These are phyloP conservation scores for Acephala macrosclerotiorum DNA, from an alignment of 2,329 filamentous ascomycete species.

Conservation along the genomic window DNA sequence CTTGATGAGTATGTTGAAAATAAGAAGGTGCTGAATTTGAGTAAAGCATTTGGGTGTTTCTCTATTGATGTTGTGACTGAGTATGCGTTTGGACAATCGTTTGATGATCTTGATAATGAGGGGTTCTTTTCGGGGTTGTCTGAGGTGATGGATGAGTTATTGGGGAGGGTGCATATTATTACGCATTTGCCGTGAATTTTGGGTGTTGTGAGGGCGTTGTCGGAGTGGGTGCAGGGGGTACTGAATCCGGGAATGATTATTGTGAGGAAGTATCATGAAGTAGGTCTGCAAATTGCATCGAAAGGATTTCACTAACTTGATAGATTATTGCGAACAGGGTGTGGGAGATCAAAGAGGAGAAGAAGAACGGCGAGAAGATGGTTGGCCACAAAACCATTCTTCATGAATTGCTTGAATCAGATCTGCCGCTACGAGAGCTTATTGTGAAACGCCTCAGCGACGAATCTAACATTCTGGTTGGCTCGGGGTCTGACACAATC, in stretches of 20 bases:
- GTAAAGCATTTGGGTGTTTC: background rate
- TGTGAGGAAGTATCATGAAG: background rate
- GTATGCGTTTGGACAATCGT: background rate
- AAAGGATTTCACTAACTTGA: background rate
- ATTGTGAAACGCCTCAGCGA: background rate
- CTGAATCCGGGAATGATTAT: background rate
- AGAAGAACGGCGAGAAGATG: background rate
- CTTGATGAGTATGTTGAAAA: background rate
- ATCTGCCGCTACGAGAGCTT: background rate
- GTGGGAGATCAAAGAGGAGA: background rate
- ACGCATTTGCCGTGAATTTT: constrained; percentile 1
- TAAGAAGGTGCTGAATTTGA: background rate
- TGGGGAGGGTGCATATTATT: background rate
- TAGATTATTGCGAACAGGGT: background rate
- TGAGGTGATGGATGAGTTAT: background rate
- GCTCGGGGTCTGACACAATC: background rate
- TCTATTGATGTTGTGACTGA: constrained; percentile 4
- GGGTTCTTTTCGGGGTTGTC: background rate
- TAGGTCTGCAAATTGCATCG: background rate
- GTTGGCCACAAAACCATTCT: background rate
- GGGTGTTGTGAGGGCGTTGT: background rate
- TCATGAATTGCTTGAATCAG: background rate
- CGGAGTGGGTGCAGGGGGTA: background rate
- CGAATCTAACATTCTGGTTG: background rate
- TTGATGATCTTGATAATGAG: background rate